These are phyloP conservation scores for Ceratocystis cacaofunesta DNA, from an alignment of 2,329 filamentous ascomycete genomes.

Conservation along the genomic window DNA sequence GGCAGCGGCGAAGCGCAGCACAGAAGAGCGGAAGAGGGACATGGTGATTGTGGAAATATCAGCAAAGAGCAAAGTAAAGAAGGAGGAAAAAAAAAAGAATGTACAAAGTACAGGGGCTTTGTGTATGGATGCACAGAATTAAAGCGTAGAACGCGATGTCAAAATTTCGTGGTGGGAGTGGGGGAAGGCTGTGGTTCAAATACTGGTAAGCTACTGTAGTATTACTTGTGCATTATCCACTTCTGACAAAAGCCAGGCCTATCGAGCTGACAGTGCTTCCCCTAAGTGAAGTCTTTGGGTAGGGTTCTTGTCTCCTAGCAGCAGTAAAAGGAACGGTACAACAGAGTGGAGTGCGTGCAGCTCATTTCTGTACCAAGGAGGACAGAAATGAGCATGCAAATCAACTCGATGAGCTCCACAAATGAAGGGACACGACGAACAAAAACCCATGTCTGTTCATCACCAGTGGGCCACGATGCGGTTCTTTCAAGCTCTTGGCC, in stretches of 20 bases:
- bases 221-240: too few relatives aligned
- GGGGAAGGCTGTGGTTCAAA: slow-evolving; percentile 4
- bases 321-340: not conserved
- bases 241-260: too few relatives aligned
- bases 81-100: too few relatives aligned
- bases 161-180: not conserved
- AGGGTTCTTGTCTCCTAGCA: not conserved
- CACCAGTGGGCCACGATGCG: not conserved
- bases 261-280: too few relatives aligned
- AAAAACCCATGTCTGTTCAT: not conserved
- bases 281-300: too few relatives aligned
- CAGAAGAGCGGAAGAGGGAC: slow-evolving; percentile 14
- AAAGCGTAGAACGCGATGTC: not conserved
- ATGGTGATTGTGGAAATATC: not conserved
- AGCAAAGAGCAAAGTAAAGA: not conserved
- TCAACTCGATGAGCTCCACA: not conserved
- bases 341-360: not conserved
- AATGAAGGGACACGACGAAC: not conserved
- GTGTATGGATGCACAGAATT: not conserved
- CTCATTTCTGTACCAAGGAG: not conserved
- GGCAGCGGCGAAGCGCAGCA: slow-evolving; percentile 11
- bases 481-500: not conserved
- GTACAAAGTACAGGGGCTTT: not conserved
- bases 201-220: not conserved
- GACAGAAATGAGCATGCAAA: not conserved